Evolutionary conservation across 768 basidiomycete genomes (phyloP).

Genomic region (Dendrothele bispora): DNA sequence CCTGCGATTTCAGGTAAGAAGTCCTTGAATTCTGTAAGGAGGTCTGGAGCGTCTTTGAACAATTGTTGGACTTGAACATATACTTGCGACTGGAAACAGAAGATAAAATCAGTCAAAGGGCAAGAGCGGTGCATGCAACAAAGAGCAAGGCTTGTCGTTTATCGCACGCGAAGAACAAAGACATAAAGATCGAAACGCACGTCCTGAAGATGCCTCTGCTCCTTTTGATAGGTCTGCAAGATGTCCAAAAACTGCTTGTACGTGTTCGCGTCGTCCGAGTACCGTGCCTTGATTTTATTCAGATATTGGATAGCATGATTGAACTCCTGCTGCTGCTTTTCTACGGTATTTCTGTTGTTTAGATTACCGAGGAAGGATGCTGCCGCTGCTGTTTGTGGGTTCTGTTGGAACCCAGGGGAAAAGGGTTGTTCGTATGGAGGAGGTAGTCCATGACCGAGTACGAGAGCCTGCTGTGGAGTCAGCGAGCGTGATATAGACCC

Average conservation of each 20-base stretch:
- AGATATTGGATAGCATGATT: slow-evolving; percentile 96
- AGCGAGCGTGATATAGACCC: slow-evolving; percentile 53
- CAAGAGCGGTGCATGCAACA: too few species aligned
- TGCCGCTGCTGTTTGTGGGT: slow-evolving; percentile 53
- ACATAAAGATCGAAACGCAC: slow-evolving; percentile 44
- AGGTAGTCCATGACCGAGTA: slow-evolving; percentile 30
- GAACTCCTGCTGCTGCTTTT: slow-evolving; percentile 68
- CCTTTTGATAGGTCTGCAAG: slow-evolving; percentile 84
- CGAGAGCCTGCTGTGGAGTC: slow-evolving; percentile 47
- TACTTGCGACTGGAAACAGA: slow-evolving; percentile 58
- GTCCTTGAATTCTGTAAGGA: slow-evolving; percentile 78
- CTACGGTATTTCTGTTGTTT: slow-evolving; percentile 46
- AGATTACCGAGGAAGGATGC: slow-evolving; percentile 68
- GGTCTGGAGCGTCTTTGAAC: slow-evolving; percentile 80
- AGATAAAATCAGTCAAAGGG: slow-evolving; percentile 9
- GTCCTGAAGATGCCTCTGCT: slow-evolving; percentile 70
- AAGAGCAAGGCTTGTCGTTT: too few species aligned
- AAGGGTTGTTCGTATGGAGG: slow-evolving; percentile 39
- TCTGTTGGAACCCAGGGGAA: slow-evolving; percentile 45
- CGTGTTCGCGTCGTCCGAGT: slow-evolving; percentile 84
- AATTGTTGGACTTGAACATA: slow-evolving; percentile 78
- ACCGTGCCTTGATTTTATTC: slow-evolving; percentile 97
- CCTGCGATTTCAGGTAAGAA: slow-evolving; percentile 69
- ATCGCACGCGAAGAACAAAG: too few species aligned
- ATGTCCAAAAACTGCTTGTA: slow-evolving; percentile 91